These are phyloP conservation scores for Parmales sp. DNA, from an alignment of 108 stramenopile genomes.

Conservation along the genomic window DNA sequence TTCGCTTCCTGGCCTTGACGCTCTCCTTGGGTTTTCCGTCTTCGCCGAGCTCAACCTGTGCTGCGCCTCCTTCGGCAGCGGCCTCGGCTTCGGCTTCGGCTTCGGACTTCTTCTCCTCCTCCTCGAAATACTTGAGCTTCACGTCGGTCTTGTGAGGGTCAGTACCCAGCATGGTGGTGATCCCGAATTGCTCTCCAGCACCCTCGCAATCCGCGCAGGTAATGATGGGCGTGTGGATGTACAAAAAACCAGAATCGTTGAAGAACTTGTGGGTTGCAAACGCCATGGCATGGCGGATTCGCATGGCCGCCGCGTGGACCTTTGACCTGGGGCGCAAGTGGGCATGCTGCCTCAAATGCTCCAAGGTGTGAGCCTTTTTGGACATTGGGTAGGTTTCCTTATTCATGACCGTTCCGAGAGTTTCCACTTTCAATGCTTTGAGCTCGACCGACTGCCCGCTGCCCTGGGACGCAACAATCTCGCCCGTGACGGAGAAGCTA, in stretches of 20 bases:
- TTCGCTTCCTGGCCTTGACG: conserved; percentile 31
- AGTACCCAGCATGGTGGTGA: conserved; percentile 48
- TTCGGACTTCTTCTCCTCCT: neutral
- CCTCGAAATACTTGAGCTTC: neutral
- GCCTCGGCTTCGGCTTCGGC: conserved; percentile 9
- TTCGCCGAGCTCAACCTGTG: no score
- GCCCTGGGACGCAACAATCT: conserved; percentile 39
- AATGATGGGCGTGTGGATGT: conserved; percentile 70
- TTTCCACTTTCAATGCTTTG: conserved; percentile 15
- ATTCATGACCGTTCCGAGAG: conserved; percentile 29
- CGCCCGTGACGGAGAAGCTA: conserved; percentile 44
- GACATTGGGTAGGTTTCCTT: conserved; percentile 42
- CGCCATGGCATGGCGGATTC: conserved; percentile 70
- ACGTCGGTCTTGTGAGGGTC: conserved; percentile 13
- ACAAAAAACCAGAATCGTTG: conserved; percentile 62
- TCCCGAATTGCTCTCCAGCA: conserved; percentile 83
- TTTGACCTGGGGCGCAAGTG: conserved; percentile 62
- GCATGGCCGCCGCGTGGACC: conserved; percentile 54
- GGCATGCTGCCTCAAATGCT: conserved; percentile 56
- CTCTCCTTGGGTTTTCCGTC: conserved; percentile 1
- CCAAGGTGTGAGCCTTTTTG: conserved; percentile 57
- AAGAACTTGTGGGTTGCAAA: conserved; percentile 77
- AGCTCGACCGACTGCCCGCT: conserved; percentile 59
- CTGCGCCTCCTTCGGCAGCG: no score
- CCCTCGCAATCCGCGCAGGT: conserved; percentile 88